Percentiles rank a stretch among this genome's conserved stretches.
These are phyloP conservation scores for Aotearoamyces nothofagi DNA, from an alignment of 2,329 filamentous ascomycete species.

Conservation along the genomic window DNA sequence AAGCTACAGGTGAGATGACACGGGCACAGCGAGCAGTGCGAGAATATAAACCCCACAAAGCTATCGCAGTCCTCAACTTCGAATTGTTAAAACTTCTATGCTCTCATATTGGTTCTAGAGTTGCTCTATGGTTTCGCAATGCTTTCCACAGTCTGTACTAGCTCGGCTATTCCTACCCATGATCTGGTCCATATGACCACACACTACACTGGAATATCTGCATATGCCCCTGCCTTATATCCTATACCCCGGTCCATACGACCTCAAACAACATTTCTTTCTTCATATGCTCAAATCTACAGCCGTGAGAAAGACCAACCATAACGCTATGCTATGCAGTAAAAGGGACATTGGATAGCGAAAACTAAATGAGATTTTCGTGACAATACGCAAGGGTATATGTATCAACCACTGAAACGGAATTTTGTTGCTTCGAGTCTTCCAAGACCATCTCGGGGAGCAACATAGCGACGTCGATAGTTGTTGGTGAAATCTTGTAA, in stretches of 20 bases:
- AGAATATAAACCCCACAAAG: too few relatives aligned
- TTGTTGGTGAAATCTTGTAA: conserved; percentile 95
- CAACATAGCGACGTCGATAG: conserved; percentile 85
- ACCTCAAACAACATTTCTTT: neutral
- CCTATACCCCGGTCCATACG: conserved; percentile 1
- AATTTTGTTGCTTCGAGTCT: conserved; percentile 78
- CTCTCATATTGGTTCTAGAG: too few relatives aligned
- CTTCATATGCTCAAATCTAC: neutral
- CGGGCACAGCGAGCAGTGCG: too few relatives aligned
- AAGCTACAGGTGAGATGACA: too few relatives aligned
- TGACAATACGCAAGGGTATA: neutral
- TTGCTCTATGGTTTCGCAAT: too few relatives aligned
- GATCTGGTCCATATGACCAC: too few relatives aligned
- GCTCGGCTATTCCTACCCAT: too few relatives aligned
- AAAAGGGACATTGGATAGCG: neutral
- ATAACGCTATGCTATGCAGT: neutral
- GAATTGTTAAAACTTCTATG: too few relatives aligned
- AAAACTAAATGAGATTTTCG: neutral
- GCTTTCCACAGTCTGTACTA: too few relatives aligned
- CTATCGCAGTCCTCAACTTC: too few relatives aligned
- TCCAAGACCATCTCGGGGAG: conserved; percentile 83
- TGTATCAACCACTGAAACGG: conserved; percentile 40
- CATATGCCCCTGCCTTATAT: too few relatives aligned
- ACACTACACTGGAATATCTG: too few relatives aligned
- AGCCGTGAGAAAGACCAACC: neutral